Evolutionary conservation across 257 asterid species (phyloP).

Genomic region (Plectranthus barbatus): DNA sequence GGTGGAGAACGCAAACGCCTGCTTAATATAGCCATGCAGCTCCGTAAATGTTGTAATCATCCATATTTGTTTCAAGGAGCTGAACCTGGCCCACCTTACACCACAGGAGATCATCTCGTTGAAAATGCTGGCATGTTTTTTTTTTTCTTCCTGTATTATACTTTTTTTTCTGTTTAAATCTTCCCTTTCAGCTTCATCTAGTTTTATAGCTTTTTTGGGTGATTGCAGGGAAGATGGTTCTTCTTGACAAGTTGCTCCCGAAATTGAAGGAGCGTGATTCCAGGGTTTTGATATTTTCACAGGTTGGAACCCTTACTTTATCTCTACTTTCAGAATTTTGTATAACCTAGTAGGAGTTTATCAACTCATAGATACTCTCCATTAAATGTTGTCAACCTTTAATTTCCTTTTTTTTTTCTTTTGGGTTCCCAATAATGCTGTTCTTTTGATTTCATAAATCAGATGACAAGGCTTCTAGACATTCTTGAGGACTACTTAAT

Average conservation of each 20-base stretch:
- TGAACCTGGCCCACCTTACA: constrained; percentile 98
- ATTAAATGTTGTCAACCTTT: background rate
- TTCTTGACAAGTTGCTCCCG: constrained; percentile 93
- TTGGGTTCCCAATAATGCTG: background rate
- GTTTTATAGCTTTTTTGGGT: background rate
- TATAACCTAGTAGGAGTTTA: background rate
- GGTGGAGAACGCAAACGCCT: constrained; percentile 99
- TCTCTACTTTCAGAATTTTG: background rate
- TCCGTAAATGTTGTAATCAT: constrained; percentile 97
- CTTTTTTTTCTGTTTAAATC: no score
- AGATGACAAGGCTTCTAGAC: constrained; percentile 98
- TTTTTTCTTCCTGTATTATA: background rate
- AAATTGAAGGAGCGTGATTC: constrained; percentile 97
- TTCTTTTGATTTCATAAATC: constrained; percentile 18
- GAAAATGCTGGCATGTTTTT: constrained; percentile 79
- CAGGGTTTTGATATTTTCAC: constrained; percentile 93
- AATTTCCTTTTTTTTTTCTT: background rate
- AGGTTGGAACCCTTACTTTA: constrained; percentile 37
- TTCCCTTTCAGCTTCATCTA: background rate
- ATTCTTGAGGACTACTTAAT: constrained; percentile 94
- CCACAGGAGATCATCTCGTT: constrained; percentile 85
- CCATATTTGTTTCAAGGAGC: constrained; percentile 99
- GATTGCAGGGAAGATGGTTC: constrained; percentile 93
- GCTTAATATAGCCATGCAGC: constrained; percentile 97
- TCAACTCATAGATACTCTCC: background rate